Evolutionary conservation across 345 rosid species (phyloP).

Genomic region (Erysimum cheiranthoides): DNA sequence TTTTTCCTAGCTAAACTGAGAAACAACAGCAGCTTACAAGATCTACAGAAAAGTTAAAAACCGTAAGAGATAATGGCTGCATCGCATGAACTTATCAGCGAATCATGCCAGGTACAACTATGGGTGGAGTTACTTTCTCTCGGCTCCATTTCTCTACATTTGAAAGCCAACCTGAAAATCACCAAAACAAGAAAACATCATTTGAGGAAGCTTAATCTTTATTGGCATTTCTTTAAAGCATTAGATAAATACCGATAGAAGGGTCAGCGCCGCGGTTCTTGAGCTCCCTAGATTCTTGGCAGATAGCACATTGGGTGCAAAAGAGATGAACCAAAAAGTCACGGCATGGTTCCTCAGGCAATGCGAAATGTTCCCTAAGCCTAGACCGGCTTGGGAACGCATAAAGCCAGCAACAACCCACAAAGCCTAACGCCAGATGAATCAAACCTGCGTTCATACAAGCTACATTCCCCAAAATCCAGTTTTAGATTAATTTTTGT

Average conservation of each 20-base stretch:
- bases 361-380: slow-evolving; percentile 51
- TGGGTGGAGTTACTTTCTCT: slow-evolving; percentile 54
- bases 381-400: slow-evolving; percentile 49
- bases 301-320: slow-evolving; percentile 56
- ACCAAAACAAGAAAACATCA: background rate
- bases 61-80: background rate
- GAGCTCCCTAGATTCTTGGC: slow-evolving; percentile 68
- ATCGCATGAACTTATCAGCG: slow-evolving; percentile 25
- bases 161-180: slow-evolving; percentile 59
- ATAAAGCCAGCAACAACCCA: slow-evolving; percentile 52
- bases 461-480: slow-evolving; percentile 35
- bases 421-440: slow-evolving; percentile 47
- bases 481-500: background rate
- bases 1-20: slow-evolving; percentile 28
- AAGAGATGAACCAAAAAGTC: slow-evolving; percentile 51
- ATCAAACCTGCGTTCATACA: slow-evolving; percentile 43
- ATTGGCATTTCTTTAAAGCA: background rate
- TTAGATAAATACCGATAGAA: slow-evolving; percentile 47
- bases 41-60: slow-evolving; percentile 1
- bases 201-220: background rate
- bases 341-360: slow-evolving; percentile 61
- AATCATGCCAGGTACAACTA: slow-evolving; percentile 52
- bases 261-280: slow-evolving; percentile 59
- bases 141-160: slow-evolving; percentile 61
- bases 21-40: background rate